Conservation (phyloP, 2,329 filamentous ascomycete genomes). For the Exophiala lecanii-corni region DNA sequence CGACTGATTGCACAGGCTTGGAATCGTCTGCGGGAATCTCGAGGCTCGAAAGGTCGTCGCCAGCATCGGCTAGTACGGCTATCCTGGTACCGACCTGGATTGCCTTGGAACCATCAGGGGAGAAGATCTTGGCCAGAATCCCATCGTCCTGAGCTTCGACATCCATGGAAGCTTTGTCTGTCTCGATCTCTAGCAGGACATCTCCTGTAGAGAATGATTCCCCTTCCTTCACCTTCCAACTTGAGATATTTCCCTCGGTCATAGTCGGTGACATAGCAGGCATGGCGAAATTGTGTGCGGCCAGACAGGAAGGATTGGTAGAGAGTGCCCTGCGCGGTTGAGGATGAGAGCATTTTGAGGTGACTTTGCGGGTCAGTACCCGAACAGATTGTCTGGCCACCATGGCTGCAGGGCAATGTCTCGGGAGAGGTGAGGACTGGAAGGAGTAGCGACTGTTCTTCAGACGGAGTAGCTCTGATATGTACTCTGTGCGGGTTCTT, state of each 20-base stretch:
- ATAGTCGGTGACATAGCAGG: conserved; percentile 87
- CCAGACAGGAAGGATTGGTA: conserved; percentile 40
- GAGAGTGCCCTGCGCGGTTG: conserved; percentile 23
- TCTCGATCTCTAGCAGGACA: conserved; percentile 87
- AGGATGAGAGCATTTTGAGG: conserved; percentile 18
- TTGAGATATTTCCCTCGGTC: conserved; percentile 86
- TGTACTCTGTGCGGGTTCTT: no score
- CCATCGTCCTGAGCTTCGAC: conserved; percentile 91
- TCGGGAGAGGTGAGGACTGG: not conserved
- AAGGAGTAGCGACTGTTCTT: no score
- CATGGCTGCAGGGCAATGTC: conserved; percentile 18
- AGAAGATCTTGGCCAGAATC: conserved; percentile 72
- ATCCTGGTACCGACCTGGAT: conserved; percentile 77
- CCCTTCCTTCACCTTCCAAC: conserved; percentile 81
- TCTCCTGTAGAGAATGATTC: conserved; percentile 77
- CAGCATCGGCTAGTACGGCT: conserved; percentile 74
- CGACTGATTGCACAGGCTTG: conserved; percentile 21
- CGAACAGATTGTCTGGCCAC: conserved; percentile 24
- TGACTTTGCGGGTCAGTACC: conserved; percentile 23
- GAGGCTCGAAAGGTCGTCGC: conserved; percentile 70
- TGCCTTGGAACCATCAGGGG: conserved; percentile 67
- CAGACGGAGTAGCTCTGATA: no score
- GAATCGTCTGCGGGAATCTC: conserved; percentile 68
- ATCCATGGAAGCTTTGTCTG: conserved; percentile 92
- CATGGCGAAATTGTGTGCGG: conserved; percentile 86